A percentile compares a stretch with the other conserved stretches of the same genome.
phyloP scores from a whole-genome alignment of 2,329 filamentous ascomycete species.

The Arthrinium phaeospermum region DNA sequence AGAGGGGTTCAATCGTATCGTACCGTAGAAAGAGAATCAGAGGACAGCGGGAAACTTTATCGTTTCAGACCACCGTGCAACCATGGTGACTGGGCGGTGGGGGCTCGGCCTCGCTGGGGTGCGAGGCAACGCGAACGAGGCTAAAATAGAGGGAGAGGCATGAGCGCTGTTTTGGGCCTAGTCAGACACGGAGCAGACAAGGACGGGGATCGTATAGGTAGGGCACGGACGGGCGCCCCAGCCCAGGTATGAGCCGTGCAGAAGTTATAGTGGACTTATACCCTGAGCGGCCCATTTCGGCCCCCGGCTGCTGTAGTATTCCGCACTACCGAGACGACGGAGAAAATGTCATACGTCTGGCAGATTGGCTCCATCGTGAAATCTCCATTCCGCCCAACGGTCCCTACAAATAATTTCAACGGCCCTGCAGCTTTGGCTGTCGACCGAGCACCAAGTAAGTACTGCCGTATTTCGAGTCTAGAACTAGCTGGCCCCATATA shows the following conservation, averaged over 20 bases:
- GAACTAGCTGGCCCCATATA: background rate
- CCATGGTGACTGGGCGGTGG: background rate
- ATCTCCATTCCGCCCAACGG: background rate
- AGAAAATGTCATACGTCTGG: background rate
- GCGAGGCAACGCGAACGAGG: background rate
- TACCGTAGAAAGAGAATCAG: background rate
- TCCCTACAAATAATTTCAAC: background rate
- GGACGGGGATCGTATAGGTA: background rate
- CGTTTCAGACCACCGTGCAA: background rate
- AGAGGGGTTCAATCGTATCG: background rate
- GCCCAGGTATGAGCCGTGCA: background rate
- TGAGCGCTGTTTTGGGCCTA: background rate
- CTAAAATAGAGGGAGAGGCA: background rate
- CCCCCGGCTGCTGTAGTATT: background rate
- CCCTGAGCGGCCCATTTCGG: background rate
- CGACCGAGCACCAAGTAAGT: background rate
- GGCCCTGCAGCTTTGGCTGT: no score
- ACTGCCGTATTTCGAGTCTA: no score
- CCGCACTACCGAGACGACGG: constrained; percentile 1
- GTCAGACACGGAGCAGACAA: background rate
- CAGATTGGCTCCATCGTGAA: background rate
- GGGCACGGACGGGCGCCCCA: background rate
- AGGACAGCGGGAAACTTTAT: background rate
- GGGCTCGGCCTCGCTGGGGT: background rate
- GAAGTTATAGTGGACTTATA: background rate